These are phyloP conservation scores for Puya raimondii DNA, from an alignment of 176 grass and related monocot genomes.

Conservation along the genomic window DNA sequence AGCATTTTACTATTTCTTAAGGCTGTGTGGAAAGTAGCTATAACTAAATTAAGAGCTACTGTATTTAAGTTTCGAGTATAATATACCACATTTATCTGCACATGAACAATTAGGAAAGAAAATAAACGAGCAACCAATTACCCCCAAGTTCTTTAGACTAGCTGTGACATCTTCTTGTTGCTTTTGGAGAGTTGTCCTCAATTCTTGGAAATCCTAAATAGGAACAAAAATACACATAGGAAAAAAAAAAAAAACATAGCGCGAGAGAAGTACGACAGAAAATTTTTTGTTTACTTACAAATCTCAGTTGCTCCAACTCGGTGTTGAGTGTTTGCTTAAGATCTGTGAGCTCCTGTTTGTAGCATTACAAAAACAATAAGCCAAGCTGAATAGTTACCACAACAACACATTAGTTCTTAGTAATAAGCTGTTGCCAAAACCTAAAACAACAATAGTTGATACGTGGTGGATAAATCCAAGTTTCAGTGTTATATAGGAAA, in stretches of 20 bases:
- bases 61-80: no score
- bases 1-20: no score
- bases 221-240: slow-evolving; percentile 14
- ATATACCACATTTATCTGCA: no score
- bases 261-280: background rate
- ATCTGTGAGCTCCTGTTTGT: slow-evolving; percentile 75
- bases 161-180: slow-evolving; percentile 88
- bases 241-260: slow-evolving; percentile 12
- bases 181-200: slow-evolving; percentile 82
- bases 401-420: no score
- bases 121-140: slow-evolving; percentile 14
- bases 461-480: no score
- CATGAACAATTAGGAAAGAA: no score
- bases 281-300: slow-evolving; percentile 46
- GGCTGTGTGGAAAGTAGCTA: no score
- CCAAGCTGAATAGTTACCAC: no score
- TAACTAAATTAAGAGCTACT: no score
- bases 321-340: slow-evolving; percentile 67
- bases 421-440: no score
- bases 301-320: slow-evolving; percentile 69
- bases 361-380: background rate
- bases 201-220: slow-evolving; percentile 80
- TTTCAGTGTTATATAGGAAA: no score
- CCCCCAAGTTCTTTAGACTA: slow-evolving; percentile 81
- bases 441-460: no score